Percentiles rank a stretch among this genome's conserved stretches.
These are phyloP conservation scores for Priceomyces castillae DNA, from an alignment of 805 yeast species.

Conservation along the genomic window DNA sequence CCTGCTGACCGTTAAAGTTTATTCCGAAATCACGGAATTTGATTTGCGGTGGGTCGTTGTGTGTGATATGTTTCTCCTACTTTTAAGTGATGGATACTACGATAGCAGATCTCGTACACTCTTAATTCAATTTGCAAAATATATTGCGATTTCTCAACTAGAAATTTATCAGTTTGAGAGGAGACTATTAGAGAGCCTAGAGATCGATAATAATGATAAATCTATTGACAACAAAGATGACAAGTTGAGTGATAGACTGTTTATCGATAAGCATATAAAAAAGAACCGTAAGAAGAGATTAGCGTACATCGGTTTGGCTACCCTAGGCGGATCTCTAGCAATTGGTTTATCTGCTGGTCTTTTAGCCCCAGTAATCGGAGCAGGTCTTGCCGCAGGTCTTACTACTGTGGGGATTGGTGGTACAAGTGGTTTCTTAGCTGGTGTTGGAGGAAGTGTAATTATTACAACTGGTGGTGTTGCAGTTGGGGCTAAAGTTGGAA, in stretches of 20 bases:
- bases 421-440: slow-evolving; percentile 89
- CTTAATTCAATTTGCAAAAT: slow-evolving; percentile 63
- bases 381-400: slow-evolving; percentile 95
- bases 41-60: slow-evolving; percentile 92
- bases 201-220: slow-evolving; percentile 59
- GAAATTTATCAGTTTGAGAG: slow-evolving; percentile 89
- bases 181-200: slow-evolving; percentile 84
- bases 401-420: slow-evolving; percentile 94
- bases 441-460: slow-evolving; percentile 93
- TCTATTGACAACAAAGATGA: slow-evolving; percentile 63
- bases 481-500: slow-evolving; percentile 87
- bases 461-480: slow-evolving; percentile 91
- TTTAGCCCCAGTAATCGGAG: slow-evolving; percentile 96
- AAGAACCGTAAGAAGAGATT: slow-evolving; percentile 62
- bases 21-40: slow-evolving; percentile 12
- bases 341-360: slow-evolving; percentile 94
- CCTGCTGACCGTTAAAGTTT: background rate
- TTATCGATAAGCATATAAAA: slow-evolving; percentile 70
- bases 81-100: slow-evolving; percentile 79
- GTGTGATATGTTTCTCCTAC: slow-evolving; percentile 81
- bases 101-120: slow-evolving; percentile 86
- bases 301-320: slow-evolving; percentile 90
- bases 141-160: slow-evolving; percentile 54
- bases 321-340: slow-evolving; percentile 92
- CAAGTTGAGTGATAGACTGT: slow-evolving; percentile 74